Percentiles rank a stretch among this genome's conserved stretches.
phyloP scores from a whole-genome alignment of 2,329 filamentous ascomycete genomes.

The Endoconidiophora laricicola region DNA sequence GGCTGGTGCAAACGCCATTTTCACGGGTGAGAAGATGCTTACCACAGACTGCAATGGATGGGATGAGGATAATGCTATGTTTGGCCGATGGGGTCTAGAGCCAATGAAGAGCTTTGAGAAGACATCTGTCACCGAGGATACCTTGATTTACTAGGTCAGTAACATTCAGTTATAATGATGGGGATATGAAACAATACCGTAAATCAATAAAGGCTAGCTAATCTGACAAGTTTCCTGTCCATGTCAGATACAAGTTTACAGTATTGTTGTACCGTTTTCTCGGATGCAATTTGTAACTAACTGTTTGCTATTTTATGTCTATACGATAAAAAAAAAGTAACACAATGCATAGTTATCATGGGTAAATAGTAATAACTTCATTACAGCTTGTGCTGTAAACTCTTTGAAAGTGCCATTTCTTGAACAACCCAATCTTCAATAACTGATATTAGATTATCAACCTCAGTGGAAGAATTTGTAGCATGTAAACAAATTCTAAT shows the following conservation, averaged over 20 bases:
- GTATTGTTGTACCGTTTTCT: too few relatives aligned
- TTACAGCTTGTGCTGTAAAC: too few relatives aligned
- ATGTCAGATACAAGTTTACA: too few relatives aligned
- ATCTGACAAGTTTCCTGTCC: too few relatives aligned
- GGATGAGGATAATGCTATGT: conserved; percentile 76
- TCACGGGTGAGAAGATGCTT: conserved; percentile 90
- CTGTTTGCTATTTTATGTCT: too few relatives aligned
- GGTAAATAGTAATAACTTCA: too few relatives aligned
- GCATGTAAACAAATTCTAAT: conserved; percentile 53
- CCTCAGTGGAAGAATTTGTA: conserved; percentile 40
- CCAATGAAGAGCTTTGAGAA: conserved; percentile 49
- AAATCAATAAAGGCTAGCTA: too few relatives aligned
- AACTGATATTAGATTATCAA: conserved; percentile 33
- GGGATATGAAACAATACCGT: too few relatives aligned
- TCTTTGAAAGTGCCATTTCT: background rate
- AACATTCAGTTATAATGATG: too few relatives aligned
- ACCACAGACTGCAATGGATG: conserved; percentile 83
- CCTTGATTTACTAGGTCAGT: background rate
- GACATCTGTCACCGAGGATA: conserved; percentile 5
- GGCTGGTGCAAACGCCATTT: conserved; percentile 85
- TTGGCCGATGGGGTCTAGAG: conserved; percentile 63
- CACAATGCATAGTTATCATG: too few relatives aligned
- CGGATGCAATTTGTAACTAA: too few relatives aligned
- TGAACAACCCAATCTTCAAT: conserved; percentile 30
- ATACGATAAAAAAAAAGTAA: too few relatives aligned